Percentiles rank a stretch among this genome's conserved stretches.
These are phyloP conservation scores for Naganishia antarctica DNA, from an alignment of 768 basidiomycete genomes.

Conservation along the genomic window DNA sequence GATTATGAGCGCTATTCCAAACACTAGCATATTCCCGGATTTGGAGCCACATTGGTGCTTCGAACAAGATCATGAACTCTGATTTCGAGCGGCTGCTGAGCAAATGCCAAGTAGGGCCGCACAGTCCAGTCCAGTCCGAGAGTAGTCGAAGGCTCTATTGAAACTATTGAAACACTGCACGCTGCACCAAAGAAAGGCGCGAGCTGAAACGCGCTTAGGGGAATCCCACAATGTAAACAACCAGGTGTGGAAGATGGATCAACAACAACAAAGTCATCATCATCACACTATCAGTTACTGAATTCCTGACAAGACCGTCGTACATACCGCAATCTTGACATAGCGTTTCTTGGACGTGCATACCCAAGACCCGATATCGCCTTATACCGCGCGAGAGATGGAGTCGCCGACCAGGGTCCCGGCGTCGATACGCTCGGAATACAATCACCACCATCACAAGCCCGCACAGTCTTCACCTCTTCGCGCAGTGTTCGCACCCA, in stretches of 20 bases:
- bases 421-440: constrained; percentile 12
- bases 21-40: too few relatives aligned
- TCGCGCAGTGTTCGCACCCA: neutral
- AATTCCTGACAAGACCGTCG: neutral
- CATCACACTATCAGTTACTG: too few relatives aligned
- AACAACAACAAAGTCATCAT: constrained; percentile 21
- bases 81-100: too few relatives aligned
- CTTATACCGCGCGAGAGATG: neutral
- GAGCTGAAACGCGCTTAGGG: neutral
- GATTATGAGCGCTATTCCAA: too few relatives aligned
- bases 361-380: neutral
- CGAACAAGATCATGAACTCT: too few relatives aligned
- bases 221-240: neutral
- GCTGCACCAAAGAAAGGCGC: neutral
- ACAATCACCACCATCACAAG: constrained; percentile 5
- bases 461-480: constrained; percentile 15
- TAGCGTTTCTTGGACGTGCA: neutral
- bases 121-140: too few relatives aligned
- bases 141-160: too few relatives aligned
- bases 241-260: neutral
- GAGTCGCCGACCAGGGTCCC: constrained; percentile 2
- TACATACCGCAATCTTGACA: constrained; percentile 12
- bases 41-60: too few relatives aligned
- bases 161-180: too few relatives aligned
- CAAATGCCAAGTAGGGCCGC: too few relatives aligned